These are phyloP conservation scores for Lasiodiplodia hormozganensis DNA, from an alignment of 2,329 filamentous ascomycete species.

Conservation along the genomic window DNA sequence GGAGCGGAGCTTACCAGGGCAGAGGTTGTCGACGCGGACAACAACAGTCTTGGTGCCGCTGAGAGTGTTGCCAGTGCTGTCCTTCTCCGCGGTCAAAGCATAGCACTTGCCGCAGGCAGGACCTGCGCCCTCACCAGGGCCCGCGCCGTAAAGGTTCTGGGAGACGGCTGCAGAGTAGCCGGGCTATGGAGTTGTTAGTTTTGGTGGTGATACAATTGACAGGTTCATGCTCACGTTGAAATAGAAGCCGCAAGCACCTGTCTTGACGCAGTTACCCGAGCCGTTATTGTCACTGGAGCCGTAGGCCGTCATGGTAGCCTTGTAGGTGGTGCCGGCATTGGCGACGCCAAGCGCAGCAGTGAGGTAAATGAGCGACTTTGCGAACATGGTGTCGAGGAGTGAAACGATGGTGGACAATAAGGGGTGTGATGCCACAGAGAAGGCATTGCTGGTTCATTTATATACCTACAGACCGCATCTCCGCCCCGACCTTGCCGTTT, in stretches of 20 bases:
- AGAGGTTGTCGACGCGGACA: slow-evolving; percentile 51
- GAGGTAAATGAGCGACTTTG: slow-evolving; percentile 20
- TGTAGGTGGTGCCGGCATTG: slow-evolving; percentile 13
- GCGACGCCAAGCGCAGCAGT: slow-evolving; percentile 16
- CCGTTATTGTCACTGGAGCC: slow-evolving; percentile 31
- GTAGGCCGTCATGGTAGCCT: slow-evolving; percentile 32
- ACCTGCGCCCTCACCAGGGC: slow-evolving; percentile 45
- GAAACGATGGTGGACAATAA: not conserved
- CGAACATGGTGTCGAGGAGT: not conserved
- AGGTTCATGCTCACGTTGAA: slow-evolving; percentile 26
- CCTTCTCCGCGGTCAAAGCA: slow-evolving; percentile 45
- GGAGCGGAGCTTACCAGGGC: slow-evolving; percentile 37
- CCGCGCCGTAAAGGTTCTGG: slow-evolving; percentile 49
- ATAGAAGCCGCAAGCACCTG: slow-evolving; percentile 33
- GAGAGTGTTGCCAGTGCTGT: slow-evolving; percentile 39
- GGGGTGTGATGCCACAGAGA: not conserved
- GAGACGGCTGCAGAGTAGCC: slow-evolving; percentile 44
- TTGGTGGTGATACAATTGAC: not conserved
- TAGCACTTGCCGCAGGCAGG: slow-evolving; percentile 51
- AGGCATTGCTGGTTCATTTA: not conserved
- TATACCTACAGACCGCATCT: not conserved
- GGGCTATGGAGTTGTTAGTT: slow-evolving; percentile 27
- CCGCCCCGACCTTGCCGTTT: not conserved
- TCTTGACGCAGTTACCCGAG: slow-evolving; percentile 31
- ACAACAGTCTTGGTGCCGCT: slow-evolving; percentile 44